Base-by-base conservation (phyloP, 495 filamentous ascomycete species). In the Ascodesmis nigricans region DNA sequence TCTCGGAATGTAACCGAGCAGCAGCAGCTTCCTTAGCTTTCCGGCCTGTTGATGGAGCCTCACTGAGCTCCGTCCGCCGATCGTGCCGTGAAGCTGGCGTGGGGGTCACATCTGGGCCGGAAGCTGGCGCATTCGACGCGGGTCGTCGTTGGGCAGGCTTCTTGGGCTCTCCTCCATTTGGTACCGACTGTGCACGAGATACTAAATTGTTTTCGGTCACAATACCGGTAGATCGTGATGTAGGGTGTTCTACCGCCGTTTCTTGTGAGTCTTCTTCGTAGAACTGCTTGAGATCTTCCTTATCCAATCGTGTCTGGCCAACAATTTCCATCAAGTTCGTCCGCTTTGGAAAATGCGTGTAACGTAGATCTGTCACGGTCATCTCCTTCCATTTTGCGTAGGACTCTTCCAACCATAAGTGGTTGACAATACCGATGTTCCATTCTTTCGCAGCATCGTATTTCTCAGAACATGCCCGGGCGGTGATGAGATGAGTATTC, bases 391-490 rank as follows among this genome's bases (percentile, higher is more conserved):
- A 91, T 48, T 72, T 76, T 4, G 82, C 78, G 50, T 95, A 99
- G 54, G 80, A 82, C 44, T 99, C 90, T 52, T 99, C 87, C 29
- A 99, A 65, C 87, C 87, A 99, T 1, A 99, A 61, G 46, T 95
- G 84, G 51, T 99, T 99, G 36, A 90, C 62, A 41, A 90, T 73
- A 27, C 84, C 55, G 19, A 95, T 71, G 21, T 73, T 73, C 87
- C 87, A 99, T 53, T 95, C 90, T 44, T 64, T 66, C 0, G 87
- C 87, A 0, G 87, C 87, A 4, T 69, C 68, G 46, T 74, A 91
- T 53, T 99, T 99, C 49, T 95, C 87, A 45, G 81, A 80, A 33
- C 64, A 63, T 21, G 69, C 67, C 43, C 91, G 75, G 3, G 87
- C 87, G 3, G 87, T 91, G 40, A 97, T 79, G 2, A 97, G 63